Base-by-base conservation (phyloP, 345 rosid genomes). In the Eucalyptus regnans region DNA sequence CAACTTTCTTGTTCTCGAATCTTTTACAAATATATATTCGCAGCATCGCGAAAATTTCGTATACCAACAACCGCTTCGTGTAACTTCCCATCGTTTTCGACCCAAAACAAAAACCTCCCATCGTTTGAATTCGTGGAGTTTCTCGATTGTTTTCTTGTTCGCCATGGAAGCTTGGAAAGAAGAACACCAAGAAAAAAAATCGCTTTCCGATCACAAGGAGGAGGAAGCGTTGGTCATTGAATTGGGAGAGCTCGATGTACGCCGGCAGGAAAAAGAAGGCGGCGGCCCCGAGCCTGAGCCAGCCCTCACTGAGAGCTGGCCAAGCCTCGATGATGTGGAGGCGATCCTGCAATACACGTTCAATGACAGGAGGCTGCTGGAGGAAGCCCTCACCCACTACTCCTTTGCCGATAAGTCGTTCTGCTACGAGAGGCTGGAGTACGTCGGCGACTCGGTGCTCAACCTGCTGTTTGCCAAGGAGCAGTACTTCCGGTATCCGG, bases 371-470 rank as follows among this genome's bases (percentile, higher is more conserved):
- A 43, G 9, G 13, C 88, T 95, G 79, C 71, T 96, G 51, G 92
- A 90, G 60, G 92, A 94, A 90, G 99, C 97, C 66, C 92, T 96
- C 68, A 95, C 97, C 6, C 92, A 95, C 44, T 25, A 86, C 1
- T 93, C 94, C 4, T 92, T 25, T 41, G 88, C 87, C 0, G 90
- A 93, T 3, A 68, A 43, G 44, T 15, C 46, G 4, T 88, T 88
- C 33, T 93, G 96, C 0, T 94, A 95, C 37, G 95, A 95, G 87
- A 89, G 95, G 5, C 43, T 96, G n/a, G 96, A 95, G 60, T 91
- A 88, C 81, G 71, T 93, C 1, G 97, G 98, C 1, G 99, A 96
- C 81, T 89, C 96, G 1, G 94, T 94, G 14, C 91, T 96, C 7
- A 92, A 90, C 87, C 88, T 89, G 1, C 43, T 93, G 5, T 86